Base-by-base conservation (phyloP, 805 yeast species). In the Wickerhamomyces silvicola region DNA sequence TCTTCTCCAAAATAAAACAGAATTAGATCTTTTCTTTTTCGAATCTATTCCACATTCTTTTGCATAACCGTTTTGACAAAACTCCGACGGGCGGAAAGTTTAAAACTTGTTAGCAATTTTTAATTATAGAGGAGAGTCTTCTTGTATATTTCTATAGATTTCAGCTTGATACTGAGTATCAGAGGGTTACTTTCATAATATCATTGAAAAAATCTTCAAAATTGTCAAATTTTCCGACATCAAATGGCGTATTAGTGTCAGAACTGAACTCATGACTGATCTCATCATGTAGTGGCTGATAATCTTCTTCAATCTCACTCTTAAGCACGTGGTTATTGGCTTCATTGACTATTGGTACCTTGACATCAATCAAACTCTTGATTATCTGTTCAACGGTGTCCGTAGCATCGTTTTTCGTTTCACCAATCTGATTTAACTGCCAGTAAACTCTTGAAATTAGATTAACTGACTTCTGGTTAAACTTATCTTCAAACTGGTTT, bases 161-260 rank as follows among this genome's bases (percentile, higher is more conserved):
- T n/a, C n/a, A n/a, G n/a, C n/a, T n/a, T n/a, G n/a, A n/a, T n/a
- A n/a, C n/a, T n/a, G n/a, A n/a, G n/a, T n/a, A n/a, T n/a, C n/a
- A n/a, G n/a, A n/a, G n/a, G n/a, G n/a, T n/a, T n/a, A n/a, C n/a
- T n/a, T n/a, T n/a, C n/a, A n/a, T 33, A 7, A 68, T 62, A 10
- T 65, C 75, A 31, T 67, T 71, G 52, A 73, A 73, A 48, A 73
- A 73, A 31, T 73, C 78, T 38, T 73, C 78, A 45, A 73, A 73
- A 3, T 69, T 66, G 33, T 62, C 66, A 43, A 72, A 36, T 31
- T 38, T 42, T 12, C 42, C 38, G 20, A 42, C 39, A 24, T 45
- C 32, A 22, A 33, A 19, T 15, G 36, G 23, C 18, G 18, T 10
- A 13, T 29, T 18, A 18, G 14, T 18, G 18, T 36, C 32, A 31